phyloP scores from a whole-genome alignment of 2,329 filamentous ascomycete species.

The Coleophoma eucalyptorum region DNA sequence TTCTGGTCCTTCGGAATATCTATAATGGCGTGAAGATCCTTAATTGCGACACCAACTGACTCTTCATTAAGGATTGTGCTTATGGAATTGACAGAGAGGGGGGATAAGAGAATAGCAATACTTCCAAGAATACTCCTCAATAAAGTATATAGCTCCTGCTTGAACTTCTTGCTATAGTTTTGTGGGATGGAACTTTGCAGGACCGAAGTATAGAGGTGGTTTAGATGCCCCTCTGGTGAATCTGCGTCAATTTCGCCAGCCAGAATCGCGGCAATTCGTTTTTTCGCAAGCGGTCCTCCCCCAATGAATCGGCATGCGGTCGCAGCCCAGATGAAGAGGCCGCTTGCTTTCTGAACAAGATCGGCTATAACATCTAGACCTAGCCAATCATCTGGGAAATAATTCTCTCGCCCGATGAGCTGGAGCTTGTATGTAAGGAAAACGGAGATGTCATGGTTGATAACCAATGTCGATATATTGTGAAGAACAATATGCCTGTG shows the following conservation, averaged over 20 bases:
- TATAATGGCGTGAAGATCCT: conserved; percentile 17
- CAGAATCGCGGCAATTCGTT: neutral
- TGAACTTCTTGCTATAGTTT: neutral
- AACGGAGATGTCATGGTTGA: conserved; percentile 10
- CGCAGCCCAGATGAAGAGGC: conserved; percentile 17
- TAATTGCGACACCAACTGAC: conserved; percentile 6
- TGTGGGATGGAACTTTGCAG: neutral
- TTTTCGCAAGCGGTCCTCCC: neutral
- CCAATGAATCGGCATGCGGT: conserved; percentile 7
- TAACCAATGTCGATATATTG: conserved; percentile 8
- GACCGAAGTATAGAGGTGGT: conserved; percentile 2
- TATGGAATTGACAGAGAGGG: conserved; percentile 1
- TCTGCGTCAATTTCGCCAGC: neutral
- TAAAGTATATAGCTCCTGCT: neutral
- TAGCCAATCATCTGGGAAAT: neutral
- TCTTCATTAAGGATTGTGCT: neutral
- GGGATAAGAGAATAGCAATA: conserved; percentile 1
- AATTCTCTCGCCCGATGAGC: conserved; percentile 4
- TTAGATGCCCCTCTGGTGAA: neutral
- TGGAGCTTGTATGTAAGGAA: conserved; percentile 13
- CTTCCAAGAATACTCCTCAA: neutral
- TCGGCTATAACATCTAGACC: neutral
- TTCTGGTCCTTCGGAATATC: conserved; percentile 14
- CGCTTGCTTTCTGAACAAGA: conserved; percentile 14
- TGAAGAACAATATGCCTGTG: conserved; percentile 17